Percentiles rank a stretch among this genome's conserved stretches.
Evolutionary conservation across 768 basidiomycete genomes (phyloP).

Genomic region (Rhodotorula sphaerocarpa): DNA sequence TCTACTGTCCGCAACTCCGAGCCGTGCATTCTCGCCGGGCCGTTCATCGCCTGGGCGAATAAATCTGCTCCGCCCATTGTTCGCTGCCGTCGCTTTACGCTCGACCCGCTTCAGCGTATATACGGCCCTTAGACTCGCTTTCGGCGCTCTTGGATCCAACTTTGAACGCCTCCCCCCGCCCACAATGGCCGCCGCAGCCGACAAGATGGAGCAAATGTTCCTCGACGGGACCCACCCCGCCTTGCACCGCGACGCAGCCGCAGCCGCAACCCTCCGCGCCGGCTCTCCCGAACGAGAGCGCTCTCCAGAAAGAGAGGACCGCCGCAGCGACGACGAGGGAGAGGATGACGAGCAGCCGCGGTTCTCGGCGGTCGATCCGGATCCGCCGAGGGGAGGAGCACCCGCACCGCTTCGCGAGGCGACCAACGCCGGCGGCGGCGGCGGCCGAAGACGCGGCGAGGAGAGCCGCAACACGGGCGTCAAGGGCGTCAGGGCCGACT

Average conservation of each 20-base stretch:
- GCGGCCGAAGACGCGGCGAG: background rate
- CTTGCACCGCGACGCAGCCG: slow-evolving; percentile 25
- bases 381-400: slow-evolving; percentile 7
- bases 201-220: slow-evolving; percentile 23
- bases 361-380: slow-evolving; percentile 19
- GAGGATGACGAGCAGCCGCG: background rate
- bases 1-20: no score
- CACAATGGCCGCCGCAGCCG: background rate
- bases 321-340: background rate
- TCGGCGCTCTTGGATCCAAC: no score
- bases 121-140: no score
- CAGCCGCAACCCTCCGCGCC: slow-evolving; percentile 16
- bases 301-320: background rate
- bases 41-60: no score
- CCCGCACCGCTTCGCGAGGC: background rate
- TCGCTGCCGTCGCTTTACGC: no score
- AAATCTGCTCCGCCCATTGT: no score
- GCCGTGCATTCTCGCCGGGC: no score
- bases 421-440: slow-evolving; percentile 2
- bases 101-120: no score
- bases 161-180: no score
- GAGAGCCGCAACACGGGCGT: slow-evolving; percentile 35
- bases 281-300: slow-evolving; percentile 15
- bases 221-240: slow-evolving; percentile 36
- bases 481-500: slow-evolving; percentile 39